Conservation (phyloP, 257 asterid species). For the Solanum chilense region DNA sequence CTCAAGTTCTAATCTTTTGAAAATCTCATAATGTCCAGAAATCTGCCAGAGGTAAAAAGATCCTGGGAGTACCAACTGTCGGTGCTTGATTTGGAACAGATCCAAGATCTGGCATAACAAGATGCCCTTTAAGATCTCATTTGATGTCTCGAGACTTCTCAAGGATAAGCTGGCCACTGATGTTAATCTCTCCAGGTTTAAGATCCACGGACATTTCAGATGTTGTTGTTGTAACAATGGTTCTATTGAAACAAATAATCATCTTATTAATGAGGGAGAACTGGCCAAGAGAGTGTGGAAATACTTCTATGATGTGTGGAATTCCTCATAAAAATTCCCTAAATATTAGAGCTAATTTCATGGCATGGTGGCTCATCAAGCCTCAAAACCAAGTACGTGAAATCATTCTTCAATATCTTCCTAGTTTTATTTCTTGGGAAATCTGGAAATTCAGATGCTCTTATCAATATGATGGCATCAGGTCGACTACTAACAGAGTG, state of each 20-base stretch:
- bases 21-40: constrained; percentile 23
- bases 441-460: not conserved
- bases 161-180: not conserved
- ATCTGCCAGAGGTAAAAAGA: constrained; percentile 78
- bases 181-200: not conserved
- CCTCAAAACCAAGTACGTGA: not conserved
- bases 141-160: not conserved
- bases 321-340: not conserved
- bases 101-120: constrained; percentile 3
- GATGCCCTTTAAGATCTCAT: not conserved
- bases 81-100: constrained; percentile 92
- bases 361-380: not conserved
- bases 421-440: not conserved
- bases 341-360: not conserved
- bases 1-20: not conserved
- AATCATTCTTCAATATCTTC: not conserved
- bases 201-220: not conserved
- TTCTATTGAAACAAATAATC: not conserved
- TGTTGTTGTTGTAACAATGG: not conserved
- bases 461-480: not conserved
- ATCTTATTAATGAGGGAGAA: not conserved
- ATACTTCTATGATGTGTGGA: too few relatives aligned
- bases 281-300: not conserved
- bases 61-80: constrained; percentile 75
- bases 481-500: not conserved